Base-by-base conservation (phyloP, 306 rosid species). In the Albizia julibrissin region DNA sequence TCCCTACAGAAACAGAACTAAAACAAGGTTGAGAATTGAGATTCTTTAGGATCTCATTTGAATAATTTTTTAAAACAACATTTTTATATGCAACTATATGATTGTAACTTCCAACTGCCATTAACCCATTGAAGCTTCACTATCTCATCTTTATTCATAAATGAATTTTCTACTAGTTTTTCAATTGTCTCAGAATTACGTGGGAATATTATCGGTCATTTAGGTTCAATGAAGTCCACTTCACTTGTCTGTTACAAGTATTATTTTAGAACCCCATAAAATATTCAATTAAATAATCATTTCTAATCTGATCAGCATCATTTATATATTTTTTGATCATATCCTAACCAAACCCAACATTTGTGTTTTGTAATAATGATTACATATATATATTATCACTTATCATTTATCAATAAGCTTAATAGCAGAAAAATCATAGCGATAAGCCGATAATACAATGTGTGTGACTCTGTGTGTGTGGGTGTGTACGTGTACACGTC, bases 91-190 rank as follows among this genome's bases (percentile, higher is more conserved):
- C 15, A 40, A 65, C 52, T 58, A 49, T 21, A 69, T 37, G 68
- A 70, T 77, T 79, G 71, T 74, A 84, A 86, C 85, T 80, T 81
- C 90, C 89, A 89, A 83, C 85, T 82, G 73, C 83, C 85, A 75
- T 79, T 81, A 65, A 76, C 42, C 76, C 8, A 68, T 56, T 81
- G 80, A 83, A 82, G 70, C 80, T 6, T 47, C 81, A 61, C 80
- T 78, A 24, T 56, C 3, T 52, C 15, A 37, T 65, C 34, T 65
- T 69, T 83, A 85, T 78, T 77, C 56, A 83, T 43, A 75, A 83
- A 90, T 87, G 90, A 85, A 74, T 72, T 83, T 71, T 50, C 33
- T 75, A 66, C 42, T 37, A 18, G 3, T 0, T 69, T 49, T 12
- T 79, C 24, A 68, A 52, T 80, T 39, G 33, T 74, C 54, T 18